Evolutionary conservation across 805 yeast genomes (phyloP).

Genomic region (Ogataea allantospora): DNA sequence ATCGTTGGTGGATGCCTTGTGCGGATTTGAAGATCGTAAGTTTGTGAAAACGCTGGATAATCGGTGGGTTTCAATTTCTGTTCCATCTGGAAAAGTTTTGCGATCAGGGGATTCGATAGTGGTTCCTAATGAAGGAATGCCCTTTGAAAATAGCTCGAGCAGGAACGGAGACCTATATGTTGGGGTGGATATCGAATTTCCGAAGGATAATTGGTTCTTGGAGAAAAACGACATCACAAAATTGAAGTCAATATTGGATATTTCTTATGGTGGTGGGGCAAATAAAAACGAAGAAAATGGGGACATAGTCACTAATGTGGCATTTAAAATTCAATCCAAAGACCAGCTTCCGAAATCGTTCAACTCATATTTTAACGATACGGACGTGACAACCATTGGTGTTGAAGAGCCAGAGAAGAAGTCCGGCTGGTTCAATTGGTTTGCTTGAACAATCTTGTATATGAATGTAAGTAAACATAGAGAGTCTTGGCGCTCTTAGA

Average conservation of each 20-base stretch:
- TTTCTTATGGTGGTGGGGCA: constrained; percentile 22
- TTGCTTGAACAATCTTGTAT: constrained; percentile 10
- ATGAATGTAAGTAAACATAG: constrained; percentile 3
- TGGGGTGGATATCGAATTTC: constrained; percentile 73
- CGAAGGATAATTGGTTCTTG: constrained; percentile 78
- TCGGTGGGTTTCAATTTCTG: constrained; percentile 60
- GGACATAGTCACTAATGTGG: constrained; percentile 25
- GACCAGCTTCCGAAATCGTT: constrained; percentile 28
- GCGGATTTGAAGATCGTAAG: constrained; percentile 68
- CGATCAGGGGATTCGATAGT: constrained; percentile 71
- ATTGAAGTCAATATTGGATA: constrained; percentile 52
- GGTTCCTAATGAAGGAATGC: constrained; percentile 82
- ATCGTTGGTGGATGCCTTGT: constrained; percentile 76
- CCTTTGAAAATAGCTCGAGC: constrained; percentile 38
- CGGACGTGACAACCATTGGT: constrained; percentile 26
- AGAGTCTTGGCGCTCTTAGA: constrained; percentile 12
- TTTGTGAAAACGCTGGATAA: constrained; percentile 77
- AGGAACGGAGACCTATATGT: constrained; percentile 69
- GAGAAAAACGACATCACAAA: constrained; percentile 64
- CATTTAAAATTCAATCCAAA: constrained; percentile 23
- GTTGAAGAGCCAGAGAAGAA: constrained; percentile 28
- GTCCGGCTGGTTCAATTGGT: constrained; percentile 30
- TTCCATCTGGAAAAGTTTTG: constrained; percentile 77
- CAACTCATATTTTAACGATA: constrained; percentile 27
- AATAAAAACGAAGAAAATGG: constrained; percentile 23